phyloP scores from a whole-genome alignment of 1,284 basidiomycete species.

The Moesziomyces antarcticus region DNA sequence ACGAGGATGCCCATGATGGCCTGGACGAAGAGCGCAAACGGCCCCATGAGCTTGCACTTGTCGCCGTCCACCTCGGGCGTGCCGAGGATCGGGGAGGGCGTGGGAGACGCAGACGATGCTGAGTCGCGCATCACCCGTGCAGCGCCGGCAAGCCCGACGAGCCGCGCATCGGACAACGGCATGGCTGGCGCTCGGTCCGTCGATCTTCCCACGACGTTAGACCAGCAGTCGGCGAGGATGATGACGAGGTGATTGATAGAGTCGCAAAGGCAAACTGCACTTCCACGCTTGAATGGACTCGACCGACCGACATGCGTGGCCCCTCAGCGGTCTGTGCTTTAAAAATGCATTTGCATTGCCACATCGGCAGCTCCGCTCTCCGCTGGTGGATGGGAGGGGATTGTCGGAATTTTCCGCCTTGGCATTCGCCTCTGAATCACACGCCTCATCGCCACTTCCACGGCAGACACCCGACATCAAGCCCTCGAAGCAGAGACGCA shows the following conservation, averaged over 20 bases:
- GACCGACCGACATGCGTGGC: too few relatives aligned
- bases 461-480: background rate
- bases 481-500: background rate
- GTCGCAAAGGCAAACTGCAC: too few relatives aligned
- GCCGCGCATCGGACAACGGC: constrained; percentile 2
- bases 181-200: background rate
- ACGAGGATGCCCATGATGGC: constrained; percentile 87
- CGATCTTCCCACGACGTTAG: too few relatives aligned
- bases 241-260: background rate
- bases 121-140: constrained; percentile 4
- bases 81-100: constrained; percentile 26
- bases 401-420: too few relatives aligned
- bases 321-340: too few relatives aligned
- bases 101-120: constrained; percentile 9
- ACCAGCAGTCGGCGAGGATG: too few relatives aligned
- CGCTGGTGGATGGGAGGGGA: too few relatives aligned
- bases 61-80: constrained; percentile 50
- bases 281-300: too few relatives aligned
- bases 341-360: too few relatives aligned
- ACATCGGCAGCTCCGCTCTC: too few relatives aligned
- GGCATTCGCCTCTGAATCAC: background rate
- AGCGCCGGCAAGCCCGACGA: constrained; percentile 11
- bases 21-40: constrained; percentile 72
- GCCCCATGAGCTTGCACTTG: constrained; percentile 60
- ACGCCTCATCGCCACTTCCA: background rate